Evolutionary conservation across 441 rosid genomes (phyloP), one percentile per base, ranked within the genome.

Genomic region (Capsella rubella): DNA sequence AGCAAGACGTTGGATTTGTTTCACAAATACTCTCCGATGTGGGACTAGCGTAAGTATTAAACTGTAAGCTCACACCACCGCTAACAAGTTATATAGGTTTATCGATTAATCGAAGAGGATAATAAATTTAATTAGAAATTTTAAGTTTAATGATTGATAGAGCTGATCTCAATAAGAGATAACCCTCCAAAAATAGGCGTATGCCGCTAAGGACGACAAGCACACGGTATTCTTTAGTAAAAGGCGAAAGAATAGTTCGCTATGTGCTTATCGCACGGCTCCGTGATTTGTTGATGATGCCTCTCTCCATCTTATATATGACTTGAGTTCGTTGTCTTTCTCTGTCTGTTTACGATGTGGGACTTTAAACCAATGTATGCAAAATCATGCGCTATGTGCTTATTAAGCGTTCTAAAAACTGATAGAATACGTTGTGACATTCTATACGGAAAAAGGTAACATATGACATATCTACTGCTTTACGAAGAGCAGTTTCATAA

Each of bases 241-340:
- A 85, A 87, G 89, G 89, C 87, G 84, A 86, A 86, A 83, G 92
- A 87, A 87, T 90, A 87, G 83, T 83, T 89, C 84, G 89, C 91
- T 85, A 15, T 71, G 75, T 4, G 76, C 47, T 72, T 64, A 45
- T 54, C 31, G 64, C 50, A 72, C 64, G 50, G 70, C 64, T 64
- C 40, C 57, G 56, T 73, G 42, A 34, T 2, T 6, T n/a, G 0
- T 0, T 0, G 0, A 0, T 0, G 0, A 10, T 0, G 6, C 5
- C 49, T 25, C 31, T 34, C 40, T 25, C 8, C 21, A 11, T 0
- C 5, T 73, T 6, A 28, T 72, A 54, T 53, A 35, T n/a, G n/a
- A n/a, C n/a, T n/a, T n/a, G n/a, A n/a, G n/a, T n/a, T n/a, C n/a
- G n/a, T n/a, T n/a, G n/a, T n/a, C n/a, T n/a, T n/a, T n/a, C n/a